Percentiles rank a stretch among this genome's conserved stretches.
Evolutionary conservation across 441 rosid species (phyloP).

Genomic region (Populus hybrid): DNA sequence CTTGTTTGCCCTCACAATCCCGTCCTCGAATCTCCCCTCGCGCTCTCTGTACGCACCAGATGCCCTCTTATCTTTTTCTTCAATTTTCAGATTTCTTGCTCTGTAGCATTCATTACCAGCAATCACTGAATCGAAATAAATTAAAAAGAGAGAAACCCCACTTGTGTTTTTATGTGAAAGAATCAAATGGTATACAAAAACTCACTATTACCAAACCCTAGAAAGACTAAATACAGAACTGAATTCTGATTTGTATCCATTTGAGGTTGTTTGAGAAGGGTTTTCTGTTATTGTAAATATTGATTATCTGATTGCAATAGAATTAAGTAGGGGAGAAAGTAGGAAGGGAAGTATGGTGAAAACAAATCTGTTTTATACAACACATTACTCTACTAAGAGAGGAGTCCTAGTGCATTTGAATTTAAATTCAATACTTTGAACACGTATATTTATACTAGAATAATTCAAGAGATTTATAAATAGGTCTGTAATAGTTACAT

Average conservation of each 20-base stretch:
- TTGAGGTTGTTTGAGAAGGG: background rate
- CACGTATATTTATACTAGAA: too few relatives aligned
- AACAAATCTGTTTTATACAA: too few relatives aligned
- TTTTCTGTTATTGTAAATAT: background rate
- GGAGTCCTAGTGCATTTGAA: too few relatives aligned
- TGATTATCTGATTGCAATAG: background rate
- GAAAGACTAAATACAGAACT: background rate
- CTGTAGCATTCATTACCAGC: background rate
- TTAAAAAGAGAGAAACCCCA: background rate
- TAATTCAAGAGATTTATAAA: too few relatives aligned
- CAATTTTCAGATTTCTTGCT: background rate
- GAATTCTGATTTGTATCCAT: background rate
- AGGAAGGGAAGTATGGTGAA: too few relatives aligned
- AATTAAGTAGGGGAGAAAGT: too few relatives aligned
- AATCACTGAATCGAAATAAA: background rate
- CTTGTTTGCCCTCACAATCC: constrained; percentile 43
- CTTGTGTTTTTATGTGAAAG: background rate
- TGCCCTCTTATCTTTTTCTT: background rate
- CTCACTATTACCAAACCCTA: background rate
- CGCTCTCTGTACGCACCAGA: constrained; percentile 36
- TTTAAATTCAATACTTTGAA: too few relatives aligned
- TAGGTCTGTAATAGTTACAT: too few relatives aligned
- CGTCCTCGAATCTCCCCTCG: constrained; percentile 41
- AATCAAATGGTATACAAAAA: background rate
- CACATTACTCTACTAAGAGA: too few relatives aligned